These are phyloP conservation scores for Fusarium brevicatenulatum DNA, from an alignment of 2,329 filamentous ascomycete genomes.

Conservation along the genomic window DNA sequence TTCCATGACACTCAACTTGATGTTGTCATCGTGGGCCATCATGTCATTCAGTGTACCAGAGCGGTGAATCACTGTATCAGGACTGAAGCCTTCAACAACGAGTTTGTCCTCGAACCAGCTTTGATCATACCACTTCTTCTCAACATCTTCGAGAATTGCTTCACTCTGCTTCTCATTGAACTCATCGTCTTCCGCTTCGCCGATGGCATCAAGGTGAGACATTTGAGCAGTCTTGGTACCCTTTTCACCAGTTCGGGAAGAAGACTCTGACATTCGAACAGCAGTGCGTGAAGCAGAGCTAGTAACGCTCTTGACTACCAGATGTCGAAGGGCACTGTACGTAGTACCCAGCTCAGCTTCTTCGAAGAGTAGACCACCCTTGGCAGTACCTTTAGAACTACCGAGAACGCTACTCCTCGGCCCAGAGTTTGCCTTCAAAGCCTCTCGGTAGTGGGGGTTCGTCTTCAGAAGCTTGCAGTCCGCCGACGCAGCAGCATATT, in stretches of 20 bases:
- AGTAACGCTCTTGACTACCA: slow-evolving; percentile 23
- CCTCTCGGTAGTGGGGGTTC: not conserved
- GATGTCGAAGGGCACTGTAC: slow-evolving; percentile 4
- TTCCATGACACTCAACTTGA: slow-evolving; percentile 47
- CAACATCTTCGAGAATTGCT: not conserved
- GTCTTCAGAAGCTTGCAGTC: slow-evolving; percentile 18
- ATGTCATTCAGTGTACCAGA: slow-evolving; percentile 48
- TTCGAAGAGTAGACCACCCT: slow-evolving; percentile 11
- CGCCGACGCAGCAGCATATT: not conserved
- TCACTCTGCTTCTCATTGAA: not conserved
- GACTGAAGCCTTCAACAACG: slow-evolving; percentile 40
- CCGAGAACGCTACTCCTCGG: not conserved
- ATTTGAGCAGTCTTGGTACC: not conserved
- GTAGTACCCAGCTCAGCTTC: slow-evolving; percentile 14
- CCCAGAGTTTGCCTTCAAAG: not conserved
- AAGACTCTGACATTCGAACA: slow-evolving; percentile 17
- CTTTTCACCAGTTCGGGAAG: slow-evolving; percentile 12
- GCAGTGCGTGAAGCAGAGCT: slow-evolving; percentile 23
- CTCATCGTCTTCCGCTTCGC: slow-evolving; percentile 18
- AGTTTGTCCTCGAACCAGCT: slow-evolving; percentile 15
- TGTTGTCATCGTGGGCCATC: slow-evolving; percentile 50
- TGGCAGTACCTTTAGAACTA: slow-evolving; percentile 6
- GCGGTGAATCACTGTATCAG: slow-evolving; percentile 43
- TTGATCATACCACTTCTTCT: not conserved
- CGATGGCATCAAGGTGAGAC: slow-evolving; percentile 12